Evolutionary conservation across 495 filamentous ascomycete species (phyloP).

Genomic region (Chlorociboria aeruginascens): DNA sequence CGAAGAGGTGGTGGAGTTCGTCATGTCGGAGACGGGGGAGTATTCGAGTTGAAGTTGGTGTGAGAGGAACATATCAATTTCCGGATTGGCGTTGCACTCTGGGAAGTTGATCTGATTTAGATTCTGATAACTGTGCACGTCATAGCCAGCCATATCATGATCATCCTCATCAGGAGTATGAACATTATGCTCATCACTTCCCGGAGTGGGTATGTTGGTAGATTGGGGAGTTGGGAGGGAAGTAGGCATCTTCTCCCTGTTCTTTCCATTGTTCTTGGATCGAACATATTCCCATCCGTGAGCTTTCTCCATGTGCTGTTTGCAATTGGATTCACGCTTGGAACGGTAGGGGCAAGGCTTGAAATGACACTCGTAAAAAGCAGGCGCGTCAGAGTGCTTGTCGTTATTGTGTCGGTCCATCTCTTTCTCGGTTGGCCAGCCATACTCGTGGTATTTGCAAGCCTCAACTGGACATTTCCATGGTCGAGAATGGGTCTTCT

Average conservation of each 20-base stretch:
- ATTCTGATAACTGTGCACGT: background rate
- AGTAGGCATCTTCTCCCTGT: slow-evolving; percentile 21
- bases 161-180: slow-evolving; percentile 14
- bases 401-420: slow-evolving; percentile 90
- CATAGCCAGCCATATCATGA: background rate
- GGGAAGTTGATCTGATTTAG: slow-evolving; percentile 16
- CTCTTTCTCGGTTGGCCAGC: slow-evolving; percentile 97
- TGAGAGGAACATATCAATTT: slow-evolving; percentile 12
- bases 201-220: slow-evolving; percentile 16
- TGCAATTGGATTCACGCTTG: slow-evolving; percentile 95
- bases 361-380: slow-evolving; percentile 72
- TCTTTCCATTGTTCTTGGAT: slow-evolving; percentile 78
- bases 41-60: slow-evolving; percentile 14
- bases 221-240: slow-evolving; percentile 17
- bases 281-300: slow-evolving; percentile 84
- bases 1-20: background rate
- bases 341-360: slow-evolving; percentile 83
- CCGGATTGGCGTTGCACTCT: slow-evolving; percentile 7
- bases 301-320: slow-evolving; percentile 99
- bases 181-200: slow-evolving; percentile 13
- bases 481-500: slow-evolving; percentile 91
- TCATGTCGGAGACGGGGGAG: slow-evolving; percentile 16
- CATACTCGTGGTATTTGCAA: slow-evolving; percentile 79
- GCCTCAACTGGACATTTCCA: slow-evolving; percentile 74
- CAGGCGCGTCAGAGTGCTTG: slow-evolving; percentile 72